Percentiles rank a stretch among this genome's conserved stretches.
These are phyloP conservation scores for Rhodotorula sp. DNA, from an alignment of 1,284 basidiomycete genomes.

Conservation along the genomic window DNA sequence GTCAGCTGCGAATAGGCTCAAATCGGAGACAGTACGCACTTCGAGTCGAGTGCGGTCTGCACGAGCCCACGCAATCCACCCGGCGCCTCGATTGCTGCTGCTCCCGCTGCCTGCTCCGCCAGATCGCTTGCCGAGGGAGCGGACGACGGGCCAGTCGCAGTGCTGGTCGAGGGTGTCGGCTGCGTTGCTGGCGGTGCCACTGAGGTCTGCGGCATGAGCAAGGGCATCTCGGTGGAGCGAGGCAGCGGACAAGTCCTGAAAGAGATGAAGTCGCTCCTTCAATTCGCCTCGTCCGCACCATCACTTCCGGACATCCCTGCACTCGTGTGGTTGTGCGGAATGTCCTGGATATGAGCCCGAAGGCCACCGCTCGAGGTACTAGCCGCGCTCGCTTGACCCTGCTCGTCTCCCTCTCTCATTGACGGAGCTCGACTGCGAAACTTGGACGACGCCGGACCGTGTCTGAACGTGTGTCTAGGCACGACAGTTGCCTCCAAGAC, in stretches of 20 bases:
- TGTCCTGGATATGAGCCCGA: too few species aligned
- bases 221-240: neutral
- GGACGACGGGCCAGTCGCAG: neutral
- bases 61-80: slow-evolving; percentile 33
- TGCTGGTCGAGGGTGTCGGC: neutral
- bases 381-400: too few species aligned
- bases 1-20: neutral
- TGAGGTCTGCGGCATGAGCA: neutral
- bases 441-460: too few species aligned
- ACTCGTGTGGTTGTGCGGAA: too few species aligned
- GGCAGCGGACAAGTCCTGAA: neutral
- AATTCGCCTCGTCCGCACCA: too few species aligned
- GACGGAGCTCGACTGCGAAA: too few species aligned
- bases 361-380: too few species aligned
- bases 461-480: too few species aligned
- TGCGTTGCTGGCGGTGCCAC: neutral
- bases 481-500: too few species aligned
- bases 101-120: neutral
- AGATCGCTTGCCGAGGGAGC: neutral
- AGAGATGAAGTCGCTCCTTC: neutral
- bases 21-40: slow-evolving; percentile 13
- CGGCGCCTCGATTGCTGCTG: neutral
- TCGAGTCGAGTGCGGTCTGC: slow-evolving; percentile 33
- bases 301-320: too few species aligned
- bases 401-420: too few species aligned